Conservation (phyloP, 805 yeast genomes). For the Cyberlindnera misumaiensis region DNA sequence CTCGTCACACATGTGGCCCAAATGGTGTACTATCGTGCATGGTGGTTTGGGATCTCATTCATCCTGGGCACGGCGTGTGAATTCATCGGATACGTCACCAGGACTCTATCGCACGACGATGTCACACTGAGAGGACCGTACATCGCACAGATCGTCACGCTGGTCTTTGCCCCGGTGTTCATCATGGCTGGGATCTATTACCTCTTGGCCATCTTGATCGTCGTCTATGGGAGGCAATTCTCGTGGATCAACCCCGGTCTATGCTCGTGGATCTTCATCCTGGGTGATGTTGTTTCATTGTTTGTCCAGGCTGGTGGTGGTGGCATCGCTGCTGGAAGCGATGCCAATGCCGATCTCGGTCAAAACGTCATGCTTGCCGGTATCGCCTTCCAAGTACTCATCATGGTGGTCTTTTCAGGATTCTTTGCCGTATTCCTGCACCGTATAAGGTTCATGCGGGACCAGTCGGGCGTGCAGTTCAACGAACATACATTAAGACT, state of each 20-base stretch:
- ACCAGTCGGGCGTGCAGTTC: conserved; percentile 2
- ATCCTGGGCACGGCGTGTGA: conserved; percentile 52
- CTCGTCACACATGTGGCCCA: conserved; percentile 34
- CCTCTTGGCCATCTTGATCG: conserved; percentile 57
- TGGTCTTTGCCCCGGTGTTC: conserved; percentile 78
- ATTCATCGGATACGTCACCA: conserved; percentile 58
- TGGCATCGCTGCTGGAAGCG: conserved; percentile 52
- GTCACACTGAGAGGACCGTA: conserved; percentile 34
- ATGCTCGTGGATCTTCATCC: conserved; percentile 52
- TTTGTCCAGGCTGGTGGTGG: conserved; percentile 73
- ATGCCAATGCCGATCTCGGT: conserved; percentile 34
- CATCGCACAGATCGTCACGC: conserved; percentile 56
- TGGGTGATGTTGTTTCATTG: conserved; percentile 58
- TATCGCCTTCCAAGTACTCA: conserved; percentile 62
- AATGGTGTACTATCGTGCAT: conserved; percentile 42
- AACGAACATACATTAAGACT: conserved; percentile 3
- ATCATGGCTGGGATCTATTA: conserved; percentile 79
- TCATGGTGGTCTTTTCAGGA: conserved; percentile 53
- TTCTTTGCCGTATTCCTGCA: conserved; percentile 43
- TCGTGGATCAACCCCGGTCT: conserved; percentile 35
- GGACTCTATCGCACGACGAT: conserved; percentile 41
- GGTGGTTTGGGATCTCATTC: conserved; percentile 60
- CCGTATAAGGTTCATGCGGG: conserved; percentile 21
- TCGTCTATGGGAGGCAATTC: conserved; percentile 49
- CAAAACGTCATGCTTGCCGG: conserved; percentile 71